These are phyloP conservation scores for Coemansia sp. DNA, from an alignment of 192 early-diverging fungal species.

Conservation along the genomic window DNA sequence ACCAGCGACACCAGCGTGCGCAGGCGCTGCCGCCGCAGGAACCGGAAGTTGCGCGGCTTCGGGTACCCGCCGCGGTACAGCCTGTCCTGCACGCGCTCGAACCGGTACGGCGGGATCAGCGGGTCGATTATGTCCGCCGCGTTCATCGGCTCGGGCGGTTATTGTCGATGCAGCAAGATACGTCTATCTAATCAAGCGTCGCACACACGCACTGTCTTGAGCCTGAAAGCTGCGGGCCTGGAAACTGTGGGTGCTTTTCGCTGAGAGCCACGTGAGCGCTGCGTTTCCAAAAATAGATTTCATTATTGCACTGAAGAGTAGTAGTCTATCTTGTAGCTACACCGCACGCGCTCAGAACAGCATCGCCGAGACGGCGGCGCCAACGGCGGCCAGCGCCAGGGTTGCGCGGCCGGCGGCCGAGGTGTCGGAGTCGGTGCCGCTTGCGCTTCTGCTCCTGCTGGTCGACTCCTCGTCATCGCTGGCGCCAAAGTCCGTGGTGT, in stretches of 20 bases:
- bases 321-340: no score
- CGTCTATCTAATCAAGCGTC: no score
- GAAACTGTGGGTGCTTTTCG: no score
- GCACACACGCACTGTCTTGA: no score
- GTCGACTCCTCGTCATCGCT: not conserved
- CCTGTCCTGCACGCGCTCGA: slow-evolving; percentile 76
- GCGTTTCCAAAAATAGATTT: no score
- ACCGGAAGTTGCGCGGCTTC: slow-evolving; percentile 78
- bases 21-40: slow-evolving; percentile 64
- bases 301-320: no score
- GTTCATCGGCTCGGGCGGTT: no score
- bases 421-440: not conserved
- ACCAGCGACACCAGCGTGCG: slow-evolving; percentile 83
- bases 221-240: no score
- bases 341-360: not conserved
- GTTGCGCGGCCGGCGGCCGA: not conserved
- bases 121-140: slow-evolving; percentile 40
- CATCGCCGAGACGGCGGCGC: slow-evolving; percentile 6
- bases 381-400: not conserved
- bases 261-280: no score
- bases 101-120: slow-evolving; percentile 69
- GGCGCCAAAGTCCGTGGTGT: not conserved
- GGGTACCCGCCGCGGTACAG: slow-evolving; percentile 88
- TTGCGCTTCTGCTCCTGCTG: not conserved
- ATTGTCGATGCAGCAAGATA: no score